These are phyloP conservation scores for Cicer arietinum DNA, from an alignment of 306 rosid genomes.

Conservation along the genomic window DNA sequence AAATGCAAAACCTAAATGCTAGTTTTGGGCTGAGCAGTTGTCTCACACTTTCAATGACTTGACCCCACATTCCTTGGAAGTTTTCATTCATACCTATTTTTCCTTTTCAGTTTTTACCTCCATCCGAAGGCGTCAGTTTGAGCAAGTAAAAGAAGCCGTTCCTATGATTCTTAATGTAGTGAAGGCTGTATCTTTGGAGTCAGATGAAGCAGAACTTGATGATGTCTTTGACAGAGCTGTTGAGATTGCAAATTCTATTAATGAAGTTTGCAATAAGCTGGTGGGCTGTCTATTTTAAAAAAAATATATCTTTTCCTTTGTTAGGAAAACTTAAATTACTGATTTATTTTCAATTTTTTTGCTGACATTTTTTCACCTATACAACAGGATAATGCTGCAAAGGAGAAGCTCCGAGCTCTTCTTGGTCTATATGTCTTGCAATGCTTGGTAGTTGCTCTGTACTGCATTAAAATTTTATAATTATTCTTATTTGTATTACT, in stretches of 20 bases:
- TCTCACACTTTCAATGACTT: slow-evolving; percentile 29
- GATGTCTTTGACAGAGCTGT: slow-evolving; percentile 60
- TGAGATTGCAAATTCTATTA: slow-evolving; percentile 71
- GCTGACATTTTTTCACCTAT: slow-evolving; percentile 36
- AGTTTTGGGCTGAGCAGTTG: slow-evolving; percentile 33
- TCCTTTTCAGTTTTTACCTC: slow-evolving; percentile 68
- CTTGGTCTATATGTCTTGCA: slow-evolving; percentile 80
- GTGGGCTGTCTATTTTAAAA: slow-evolving; percentile 61
- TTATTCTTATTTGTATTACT: slow-evolving; percentile 25
- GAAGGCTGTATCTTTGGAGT: slow-evolving; percentile 60
- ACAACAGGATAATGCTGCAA: slow-evolving; percentile 60
- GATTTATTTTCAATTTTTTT: slow-evolving; percentile 35
- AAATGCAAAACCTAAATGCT: slow-evolving; percentile 35
- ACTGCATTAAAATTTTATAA: not conserved
- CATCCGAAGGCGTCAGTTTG: slow-evolving; percentile 81
- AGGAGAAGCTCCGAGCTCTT: slow-evolving; percentile 69
- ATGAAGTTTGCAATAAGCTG: slow-evolving; percentile 65
- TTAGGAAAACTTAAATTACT: slow-evolving; percentile 37
- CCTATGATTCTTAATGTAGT: slow-evolving; percentile 76
- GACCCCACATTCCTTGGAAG: slow-evolving; percentile 34
- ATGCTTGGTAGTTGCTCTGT: slow-evolving; percentile 62
- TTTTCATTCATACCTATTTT: slow-evolving; percentile 38
- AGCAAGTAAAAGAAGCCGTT: slow-evolving; percentile 71
- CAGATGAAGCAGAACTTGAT: slow-evolving; percentile 59
- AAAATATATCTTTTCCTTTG: slow-evolving; percentile 22